A percentile compares a stretch with the other conserved stretches of the same genome.
Evolutionary conservation across 164 flowering plant species (phyloP).

Genomic region (Berberis thunbergii): DNA sequence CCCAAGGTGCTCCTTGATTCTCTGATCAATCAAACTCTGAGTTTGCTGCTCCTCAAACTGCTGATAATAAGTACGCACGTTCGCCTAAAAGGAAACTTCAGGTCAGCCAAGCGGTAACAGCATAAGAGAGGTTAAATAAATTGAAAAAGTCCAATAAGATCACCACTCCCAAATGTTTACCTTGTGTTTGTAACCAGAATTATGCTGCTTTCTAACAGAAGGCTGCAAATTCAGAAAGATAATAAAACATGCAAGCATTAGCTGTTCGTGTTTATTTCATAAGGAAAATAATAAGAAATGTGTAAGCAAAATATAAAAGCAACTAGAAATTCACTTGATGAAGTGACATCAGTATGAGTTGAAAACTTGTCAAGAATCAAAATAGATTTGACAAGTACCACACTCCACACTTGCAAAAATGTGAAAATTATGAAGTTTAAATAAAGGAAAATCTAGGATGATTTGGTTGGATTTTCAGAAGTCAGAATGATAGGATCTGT

Average conservation of each 20-base stretch:
- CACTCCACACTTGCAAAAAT: too few species aligned
- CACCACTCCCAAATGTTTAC: constrained; percentile 22
- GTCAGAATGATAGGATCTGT: too few species aligned
- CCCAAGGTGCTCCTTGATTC: constrained; percentile 88
- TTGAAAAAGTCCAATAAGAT: not conserved
- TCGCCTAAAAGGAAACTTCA: constrained; percentile 44
- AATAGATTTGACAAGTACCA: too few species aligned
- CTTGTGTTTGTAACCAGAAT: constrained; percentile 99
- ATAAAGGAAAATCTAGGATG: too few species aligned
- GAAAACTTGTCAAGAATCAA: too few species aligned
- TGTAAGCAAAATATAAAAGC: too few species aligned
- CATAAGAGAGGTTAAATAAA: not conserved
- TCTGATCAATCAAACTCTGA: constrained; percentile 88
- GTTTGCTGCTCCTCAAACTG: constrained; percentile 92
- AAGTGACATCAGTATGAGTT: too few species aligned
- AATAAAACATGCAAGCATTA: not conserved
- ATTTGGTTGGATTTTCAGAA: too few species aligned
- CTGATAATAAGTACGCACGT: constrained; percentile 83
- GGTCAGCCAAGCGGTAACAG: not conserved
- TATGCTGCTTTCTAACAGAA: constrained; percentile 96
- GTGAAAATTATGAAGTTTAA: too few species aligned
- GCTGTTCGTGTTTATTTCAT: not conserved
- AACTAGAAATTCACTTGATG: too few species aligned
- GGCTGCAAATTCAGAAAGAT: constrained; percentile 45
- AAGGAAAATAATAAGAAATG: too few species aligned